These are phyloP conservation scores for Fusarium continuum DNA, from an alignment of 2,329 filamentous ascomycete species.

Conservation along the genomic window DNA sequence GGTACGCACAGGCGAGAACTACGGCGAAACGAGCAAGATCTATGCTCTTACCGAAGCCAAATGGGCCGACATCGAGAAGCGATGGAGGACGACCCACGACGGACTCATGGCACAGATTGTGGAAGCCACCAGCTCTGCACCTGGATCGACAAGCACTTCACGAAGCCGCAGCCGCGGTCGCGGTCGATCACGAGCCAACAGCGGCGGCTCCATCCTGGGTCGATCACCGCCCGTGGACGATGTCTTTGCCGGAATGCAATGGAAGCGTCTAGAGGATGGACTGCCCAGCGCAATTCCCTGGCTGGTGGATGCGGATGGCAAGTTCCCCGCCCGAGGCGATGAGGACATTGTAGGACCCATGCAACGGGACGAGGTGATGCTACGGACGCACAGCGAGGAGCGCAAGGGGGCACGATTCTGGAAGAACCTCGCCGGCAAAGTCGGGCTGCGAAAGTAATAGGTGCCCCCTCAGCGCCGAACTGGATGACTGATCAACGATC, in stretches of 20 bases:
- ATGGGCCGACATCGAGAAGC: constrained; percentile 80
- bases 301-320: constrained; percentile 77
- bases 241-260: constrained; percentile 54
- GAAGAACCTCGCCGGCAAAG: constrained; percentile 59
- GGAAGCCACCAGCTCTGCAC: constrained; percentile 46
- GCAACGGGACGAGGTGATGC: constrained; percentile 69
- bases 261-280: constrained; percentile 60
- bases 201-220: constrained; percentile 53
- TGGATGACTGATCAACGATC: constrained; percentile 20
- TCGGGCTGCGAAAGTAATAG: constrained; percentile 48
- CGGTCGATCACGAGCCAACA: constrained; percentile 50
- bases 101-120: constrained; percentile 65
- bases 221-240: constrained; percentile 50
- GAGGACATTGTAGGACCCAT: constrained; percentile 95
- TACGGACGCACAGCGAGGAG: constrained; percentile 55
- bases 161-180: constrained; percentile 54
- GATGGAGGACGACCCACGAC: constrained; percentile 78
- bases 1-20: constrained; percentile 88
- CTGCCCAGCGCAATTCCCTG: constrained; percentile 73
- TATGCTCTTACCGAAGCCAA: constrained; percentile 88
- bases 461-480: constrained; percentile 1
- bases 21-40: constrained; percentile 87
- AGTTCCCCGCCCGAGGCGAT: constrained; percentile 88
- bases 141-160: constrained; percentile 42
- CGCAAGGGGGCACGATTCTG: constrained; percentile 58